Evolutionary conservation across 2,329 filamentous ascomycete species (phyloP).

Genomic region (Aspergillus sp.): DNA sequence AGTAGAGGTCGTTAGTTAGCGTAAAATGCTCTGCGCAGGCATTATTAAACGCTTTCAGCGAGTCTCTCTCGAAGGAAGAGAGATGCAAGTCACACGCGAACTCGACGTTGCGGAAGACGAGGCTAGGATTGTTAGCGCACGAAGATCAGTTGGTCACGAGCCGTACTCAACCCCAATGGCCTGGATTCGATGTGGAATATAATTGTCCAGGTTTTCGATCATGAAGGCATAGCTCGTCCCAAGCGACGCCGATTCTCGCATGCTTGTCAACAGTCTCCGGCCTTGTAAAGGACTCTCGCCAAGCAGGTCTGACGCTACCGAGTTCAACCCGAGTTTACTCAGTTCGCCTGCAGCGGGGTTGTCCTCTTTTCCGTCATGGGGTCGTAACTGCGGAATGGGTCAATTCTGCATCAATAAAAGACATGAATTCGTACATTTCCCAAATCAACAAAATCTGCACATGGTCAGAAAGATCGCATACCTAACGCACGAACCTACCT

Average conservation of each 20-base stretch:
- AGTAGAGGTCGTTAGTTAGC: slow-evolving; percentile 10
- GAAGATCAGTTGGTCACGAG: neutral
- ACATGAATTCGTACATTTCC: slow-evolving; percentile 1
- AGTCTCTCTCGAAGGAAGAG: neutral
- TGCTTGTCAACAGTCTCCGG: slow-evolving; percentile 3
- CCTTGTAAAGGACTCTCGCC: slow-evolving; percentile 3
- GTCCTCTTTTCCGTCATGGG: no score
- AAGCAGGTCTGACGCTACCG: slow-evolving; percentile 3
- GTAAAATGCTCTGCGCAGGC: slow-evolving; percentile 7
- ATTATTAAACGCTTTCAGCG: neutral
- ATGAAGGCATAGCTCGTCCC: neutral
- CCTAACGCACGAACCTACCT: slow-evolving; percentile 2
- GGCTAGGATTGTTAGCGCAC: neutral
- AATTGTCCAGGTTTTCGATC: slow-evolving; percentile 4
- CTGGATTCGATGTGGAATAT: slow-evolving; percentile 3
- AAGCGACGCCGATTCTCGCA: slow-evolving; percentile 4
- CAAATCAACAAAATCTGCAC: slow-evolving; percentile 6
- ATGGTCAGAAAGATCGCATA: neutral
- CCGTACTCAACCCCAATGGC: slow-evolving; percentile 7
- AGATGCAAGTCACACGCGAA: slow-evolving; percentile 3
- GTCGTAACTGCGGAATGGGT: neutral
- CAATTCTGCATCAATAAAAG: neutral
- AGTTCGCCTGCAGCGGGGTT: neutral
- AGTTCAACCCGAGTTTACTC: slow-evolving; percentile 1
- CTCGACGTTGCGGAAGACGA: slow-evolving; percentile 4